These are phyloP conservation scores for Luffa acutangula DNA, from an alignment of 306 rosid species.

Conservation along the genomic window DNA sequence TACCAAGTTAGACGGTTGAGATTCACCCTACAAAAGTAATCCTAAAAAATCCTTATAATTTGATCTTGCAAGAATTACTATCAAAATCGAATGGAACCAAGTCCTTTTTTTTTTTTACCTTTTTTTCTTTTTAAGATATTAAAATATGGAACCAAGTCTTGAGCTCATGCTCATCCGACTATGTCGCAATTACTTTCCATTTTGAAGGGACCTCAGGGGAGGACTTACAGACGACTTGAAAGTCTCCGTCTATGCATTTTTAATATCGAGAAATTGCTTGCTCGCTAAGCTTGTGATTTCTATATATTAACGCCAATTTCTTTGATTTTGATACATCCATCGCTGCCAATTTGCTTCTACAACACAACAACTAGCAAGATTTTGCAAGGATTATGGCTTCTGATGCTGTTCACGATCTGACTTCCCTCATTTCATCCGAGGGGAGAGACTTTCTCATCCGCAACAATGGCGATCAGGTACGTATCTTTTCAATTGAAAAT, in stretches of 20 bases:
- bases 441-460: constrained; percentile 43
- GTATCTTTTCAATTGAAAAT: neutral
- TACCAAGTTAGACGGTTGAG: no score
- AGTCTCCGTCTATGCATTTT: neutral
- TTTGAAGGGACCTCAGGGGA: neutral
- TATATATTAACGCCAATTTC: neutral
- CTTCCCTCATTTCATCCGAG: constrained; percentile 38
- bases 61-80: no score
- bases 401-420: constrained; percentile 20
- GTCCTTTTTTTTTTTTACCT: no score
- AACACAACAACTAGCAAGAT: neutral
- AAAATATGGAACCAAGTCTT: no score
- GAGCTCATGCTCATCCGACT: no score
- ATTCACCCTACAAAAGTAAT: no score
- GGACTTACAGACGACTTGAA: neutral
- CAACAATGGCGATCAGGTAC: constrained; percentile 59
- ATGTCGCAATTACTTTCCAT: neutral
- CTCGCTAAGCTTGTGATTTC: neutral
- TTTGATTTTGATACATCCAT: neutral
- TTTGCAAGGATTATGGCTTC: neutral
- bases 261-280: neutral
- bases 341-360: neutral
- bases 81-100: no score
- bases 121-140: no score
- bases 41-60: no score